Base-by-base conservation (phyloP, 768 basidiomycete species). In the Wakefieldia striispora region DNA sequence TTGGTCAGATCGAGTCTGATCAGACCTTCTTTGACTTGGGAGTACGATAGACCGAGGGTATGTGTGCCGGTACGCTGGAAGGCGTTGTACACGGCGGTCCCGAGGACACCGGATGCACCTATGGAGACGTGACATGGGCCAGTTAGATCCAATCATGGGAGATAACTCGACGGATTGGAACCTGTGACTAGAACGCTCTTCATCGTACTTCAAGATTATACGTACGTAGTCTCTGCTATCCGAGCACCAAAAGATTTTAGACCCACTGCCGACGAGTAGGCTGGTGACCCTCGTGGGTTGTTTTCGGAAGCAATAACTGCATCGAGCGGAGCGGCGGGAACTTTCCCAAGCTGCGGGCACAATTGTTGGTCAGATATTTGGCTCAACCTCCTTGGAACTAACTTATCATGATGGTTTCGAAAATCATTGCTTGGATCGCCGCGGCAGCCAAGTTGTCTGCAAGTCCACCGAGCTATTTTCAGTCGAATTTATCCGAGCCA, bases 21-120 rank as follows among this genome's bases (percentile, higher is more conserved):
- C 10, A 78, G 72, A 9, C 79, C 79, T 31, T 72, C 73, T 4
- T 72, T 77, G 3, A 82, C 69, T 53, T 88, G 82, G 12, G 87
- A 82, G 67, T 84, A 75, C 4, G 88, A 85, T n/a, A 95, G 78
- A 1, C 85, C 85, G 45, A 86, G 70, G 38, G 87, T 79, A 56
- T 77, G 70, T 48, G 70, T 61, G 10, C 61, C 62, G 6, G 69
- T 54, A 11, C 60, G 58, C 33, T 75, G 72, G 74, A 94, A 92
- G 2, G 86, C 83, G 21, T 73, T 63, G 63, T 79, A 80, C 9
- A 95, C 81, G 1, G 90, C 90, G 7, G 86, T 74, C 10, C 95
- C 95, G 11, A 98, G 80, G 9, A 97, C 80, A 24, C 95, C 95
- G 31, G 92, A 95, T 48, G 94, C 94, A 54, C 94, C 94, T 94